These are phyloP conservation scores for Sodiomyces alkalinus DNA, from an alignment of 2,329 filamentous ascomycete genomes.

Conservation along the genomic window DNA sequence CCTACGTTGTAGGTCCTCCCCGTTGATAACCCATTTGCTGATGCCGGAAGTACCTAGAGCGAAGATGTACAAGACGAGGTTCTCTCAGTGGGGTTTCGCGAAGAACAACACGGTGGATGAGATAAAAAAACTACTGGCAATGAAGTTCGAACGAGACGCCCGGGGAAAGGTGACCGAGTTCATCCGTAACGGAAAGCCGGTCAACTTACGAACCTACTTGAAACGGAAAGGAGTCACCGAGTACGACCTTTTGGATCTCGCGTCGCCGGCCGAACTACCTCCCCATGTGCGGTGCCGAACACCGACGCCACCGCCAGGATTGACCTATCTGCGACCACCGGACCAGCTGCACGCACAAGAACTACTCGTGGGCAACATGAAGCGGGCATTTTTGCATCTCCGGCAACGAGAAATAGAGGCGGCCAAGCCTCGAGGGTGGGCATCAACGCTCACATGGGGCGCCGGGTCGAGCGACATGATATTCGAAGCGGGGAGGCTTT, in stretches of 20 bases:
- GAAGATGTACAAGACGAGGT: slow-evolving; percentile 42
- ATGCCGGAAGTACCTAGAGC: no score
- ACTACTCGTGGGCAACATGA: slow-evolving; percentile 25
- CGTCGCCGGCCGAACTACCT: slow-evolving; percentile 24
- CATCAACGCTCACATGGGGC: slow-evolving; percentile 26
- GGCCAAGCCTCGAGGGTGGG: slow-evolving; percentile 22
- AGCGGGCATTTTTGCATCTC: slow-evolving; percentile 27
- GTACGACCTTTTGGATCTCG: slow-evolving; percentile 33
- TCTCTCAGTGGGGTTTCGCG: slow-evolving; percentile 38
- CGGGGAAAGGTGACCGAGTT: slow-evolving; percentile 37
- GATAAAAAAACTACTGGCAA: slow-evolving; percentile 31
- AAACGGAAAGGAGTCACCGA: slow-evolving; percentile 37
- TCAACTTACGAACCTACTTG: slow-evolving; percentile 35
- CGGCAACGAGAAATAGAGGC: slow-evolving; percentile 25
- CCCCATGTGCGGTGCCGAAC: slow-evolving; percentile 28
- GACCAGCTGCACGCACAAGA: slow-evolving; percentile 28
- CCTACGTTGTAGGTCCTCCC: no score
- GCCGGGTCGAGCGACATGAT: slow-evolving; percentile 26
- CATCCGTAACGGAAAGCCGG: slow-evolving; percentile 34
- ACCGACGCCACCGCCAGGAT: slow-evolving; percentile 26
- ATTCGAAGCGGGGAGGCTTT: slow-evolving; percentile 26
- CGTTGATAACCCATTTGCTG: no score
- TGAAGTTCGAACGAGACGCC: slow-evolving; percentile 36
- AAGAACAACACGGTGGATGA: slow-evolving; percentile 40
- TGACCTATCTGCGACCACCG: slow-evolving; percentile 24